Conservation (phyloP, 75 land plant genomes). For the Selaginella moellendorffii region DNA sequence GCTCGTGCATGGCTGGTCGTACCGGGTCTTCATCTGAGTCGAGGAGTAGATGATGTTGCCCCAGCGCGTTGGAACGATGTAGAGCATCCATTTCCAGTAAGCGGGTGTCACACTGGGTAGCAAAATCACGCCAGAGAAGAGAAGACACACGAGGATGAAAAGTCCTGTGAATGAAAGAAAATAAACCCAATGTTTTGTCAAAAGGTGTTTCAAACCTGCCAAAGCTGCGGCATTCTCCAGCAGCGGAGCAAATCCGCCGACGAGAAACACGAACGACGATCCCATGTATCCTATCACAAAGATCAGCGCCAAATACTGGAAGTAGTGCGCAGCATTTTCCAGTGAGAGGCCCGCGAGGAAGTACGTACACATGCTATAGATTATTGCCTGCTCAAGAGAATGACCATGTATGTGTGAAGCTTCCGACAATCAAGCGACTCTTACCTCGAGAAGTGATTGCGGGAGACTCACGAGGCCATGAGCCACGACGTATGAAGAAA, state of each 20-base stretch:
- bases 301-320: constrained; percentile 16
- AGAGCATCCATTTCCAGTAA: constrained; percentile 26
- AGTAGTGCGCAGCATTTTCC: constrained; percentile 11
- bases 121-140: constrained; percentile 24
- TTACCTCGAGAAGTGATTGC: constrained; percentile 32
- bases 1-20: constrained; percentile 13
- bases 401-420: background rate
- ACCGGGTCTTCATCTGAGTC: constrained; percentile 11
- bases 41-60: constrained; percentile 16
- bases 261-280: constrained; percentile 19
- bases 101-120: constrained; percentile 16
- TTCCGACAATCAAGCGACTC: background rate
- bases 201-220: constrained; percentile 10
- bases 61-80: constrained; percentile 19
- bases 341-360: constrained; percentile 19
- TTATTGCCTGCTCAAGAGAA: constrained; percentile 16
- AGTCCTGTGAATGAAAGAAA: constrained; percentile 14
- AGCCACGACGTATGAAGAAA: constrained; percentile 32
- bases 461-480: constrained; percentile 26
- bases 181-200: background rate
- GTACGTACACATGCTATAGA: constrained; percentile 16
- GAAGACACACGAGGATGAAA: constrained; percentile 15
- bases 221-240: constrained; percentile 21
- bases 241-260: constrained; percentile 22
- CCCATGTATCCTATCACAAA: constrained; percentile 24